A percentile compares a stretch with the other conserved stretches of the same genome.
Conservation (phyloP, 164 flowering plant genomes). For the Liriodendron chinense region DNA sequence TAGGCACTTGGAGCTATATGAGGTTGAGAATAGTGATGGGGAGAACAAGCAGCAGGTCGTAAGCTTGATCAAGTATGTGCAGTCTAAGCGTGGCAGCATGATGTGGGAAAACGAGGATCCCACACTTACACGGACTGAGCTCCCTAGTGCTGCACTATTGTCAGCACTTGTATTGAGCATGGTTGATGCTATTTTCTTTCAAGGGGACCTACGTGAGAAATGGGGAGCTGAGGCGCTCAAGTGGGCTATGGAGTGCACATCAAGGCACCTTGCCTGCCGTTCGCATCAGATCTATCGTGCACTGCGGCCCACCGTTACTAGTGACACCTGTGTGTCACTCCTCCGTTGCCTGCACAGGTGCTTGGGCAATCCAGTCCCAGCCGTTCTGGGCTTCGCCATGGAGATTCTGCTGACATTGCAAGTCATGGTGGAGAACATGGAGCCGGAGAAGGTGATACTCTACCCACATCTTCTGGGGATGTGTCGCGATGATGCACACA, state of each 20-base stretch:
- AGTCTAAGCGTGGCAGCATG: constrained; percentile 95
- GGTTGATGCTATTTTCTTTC: constrained; percentile 99
- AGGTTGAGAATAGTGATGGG: constrained; percentile 87
- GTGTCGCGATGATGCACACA: constrained; percentile 99
- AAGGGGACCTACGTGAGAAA: constrained; percentile 95
- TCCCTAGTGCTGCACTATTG: constrained; percentile 96
- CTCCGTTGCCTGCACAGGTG: constrained; percentile 95
- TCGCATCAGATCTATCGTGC: constrained; percentile 99
- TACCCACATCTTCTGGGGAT: constrained; percentile 99
- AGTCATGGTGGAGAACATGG: constrained; percentile 99
- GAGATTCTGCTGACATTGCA: constrained; percentile 90
- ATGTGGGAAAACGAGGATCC: constrained; percentile 99
- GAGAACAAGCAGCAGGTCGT: constrained; percentile 99
- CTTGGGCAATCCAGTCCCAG: constrained; percentile 82
- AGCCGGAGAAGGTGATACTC: constrained; percentile 95
- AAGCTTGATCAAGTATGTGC: constrained; percentile 94
- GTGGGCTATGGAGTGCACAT: constrained; percentile 99
- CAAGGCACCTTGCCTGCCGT: constrained; percentile 95
- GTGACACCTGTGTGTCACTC: constrained; percentile 89
- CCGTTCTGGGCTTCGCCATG: constrained; percentile 90
- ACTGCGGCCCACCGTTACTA: constrained; percentile 81
- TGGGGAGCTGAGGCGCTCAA: constrained; percentile 99
- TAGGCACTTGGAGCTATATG: constrained; percentile 89
- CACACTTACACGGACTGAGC: constrained; percentile 67
- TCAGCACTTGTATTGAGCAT: constrained; percentile 96